Evolutionary conservation across 768 basidiomycete genomes (phyloP).

Genomic region (Macrolepiota dolichaula): DNA sequence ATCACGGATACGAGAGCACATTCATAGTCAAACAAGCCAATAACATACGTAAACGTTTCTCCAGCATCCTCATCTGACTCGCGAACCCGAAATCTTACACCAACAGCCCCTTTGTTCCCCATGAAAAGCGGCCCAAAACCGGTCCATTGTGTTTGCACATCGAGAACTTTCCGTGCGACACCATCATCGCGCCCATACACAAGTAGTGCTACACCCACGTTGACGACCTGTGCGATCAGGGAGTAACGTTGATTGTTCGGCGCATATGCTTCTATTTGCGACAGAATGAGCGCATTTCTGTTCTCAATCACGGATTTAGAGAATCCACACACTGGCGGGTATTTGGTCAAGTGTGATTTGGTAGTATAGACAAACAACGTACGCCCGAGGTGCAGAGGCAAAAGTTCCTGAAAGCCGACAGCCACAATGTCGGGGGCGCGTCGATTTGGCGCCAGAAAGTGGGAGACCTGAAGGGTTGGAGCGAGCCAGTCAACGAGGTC

Average conservation of each 20-base stretch:
- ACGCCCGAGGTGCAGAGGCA: conserved; percentile 87
- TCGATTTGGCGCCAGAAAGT: conserved; percentile 58
- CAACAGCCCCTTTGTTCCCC: conserved; percentile 97
- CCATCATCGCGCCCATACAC: conserved; percentile 80
- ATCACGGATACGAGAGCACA: not conserved
- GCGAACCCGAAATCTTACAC: conserved; percentile 75
- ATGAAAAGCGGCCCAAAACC: conserved; percentile 71
- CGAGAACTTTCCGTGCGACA: conserved; percentile 52
- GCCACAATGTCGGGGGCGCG: conserved; percentile 83
- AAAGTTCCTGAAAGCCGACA: conserved; percentile 90
- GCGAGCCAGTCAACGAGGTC: conserved; percentile 91
- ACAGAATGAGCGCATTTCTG: conserved; percentile 67
- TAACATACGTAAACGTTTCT: conserved; percentile 77
- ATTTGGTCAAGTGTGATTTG: not conserved
- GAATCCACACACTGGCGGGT: conserved; percentile 65
- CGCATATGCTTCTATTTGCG: conserved; percentile 69
- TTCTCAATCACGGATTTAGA: conserved; percentile 68
- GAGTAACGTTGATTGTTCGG: conserved; percentile 73
- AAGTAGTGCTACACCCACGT: conserved; percentile 85
- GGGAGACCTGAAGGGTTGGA: conserved; percentile 75
- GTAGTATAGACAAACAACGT: conserved; percentile 29
- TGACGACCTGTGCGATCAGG: conserved; percentile 74
- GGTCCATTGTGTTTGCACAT: conserved; percentile 75
- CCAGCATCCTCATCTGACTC: conserved; percentile 51
- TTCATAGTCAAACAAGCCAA: not conserved